phyloP scores from a whole-genome alignment of 2,329 filamentous ascomycete genomes.

The Venturia oleaginea region DNA sequence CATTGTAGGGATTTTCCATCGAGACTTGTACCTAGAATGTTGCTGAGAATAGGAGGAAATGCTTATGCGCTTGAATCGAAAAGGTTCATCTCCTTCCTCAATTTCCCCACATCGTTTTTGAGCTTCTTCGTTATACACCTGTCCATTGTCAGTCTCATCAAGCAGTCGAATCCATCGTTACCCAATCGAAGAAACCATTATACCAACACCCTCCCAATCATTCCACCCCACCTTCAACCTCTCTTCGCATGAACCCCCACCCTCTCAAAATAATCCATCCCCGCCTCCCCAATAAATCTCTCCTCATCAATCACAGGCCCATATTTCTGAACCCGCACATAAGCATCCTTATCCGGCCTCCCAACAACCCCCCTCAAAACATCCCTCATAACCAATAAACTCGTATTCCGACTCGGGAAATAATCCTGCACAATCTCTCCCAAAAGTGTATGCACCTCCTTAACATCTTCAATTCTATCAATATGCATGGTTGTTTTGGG shows the following conservation, averaged over 20 bases:
- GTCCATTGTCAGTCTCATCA: too few species aligned
- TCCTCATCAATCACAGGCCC: background rate
- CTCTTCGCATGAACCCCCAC: background rate
- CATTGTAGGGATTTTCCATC: too few species aligned
- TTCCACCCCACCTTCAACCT: background rate
- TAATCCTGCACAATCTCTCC: background rate
- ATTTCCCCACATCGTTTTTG: too few species aligned
- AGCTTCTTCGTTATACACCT: too few species aligned
- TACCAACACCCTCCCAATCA: background rate
- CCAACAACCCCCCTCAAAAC: background rate
- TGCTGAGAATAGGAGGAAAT: too few species aligned
- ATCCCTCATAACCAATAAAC: background rate
- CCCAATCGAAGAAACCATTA: background rate
- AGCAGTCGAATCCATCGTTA: background rate
- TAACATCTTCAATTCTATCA: background rate
- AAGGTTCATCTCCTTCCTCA: too few species aligned
- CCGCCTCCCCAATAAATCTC: background rate
- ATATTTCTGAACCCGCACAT: background rate
- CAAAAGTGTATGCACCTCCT: background rate
- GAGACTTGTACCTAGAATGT: too few species aligned
- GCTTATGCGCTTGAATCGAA: too few species aligned
- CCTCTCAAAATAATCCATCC: background rate
- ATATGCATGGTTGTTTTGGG: background rate
- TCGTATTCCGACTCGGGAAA: background rate
- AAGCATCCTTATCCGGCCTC: background rate